These are phyloP conservation scores for Saccharomycopsis phalli DNA, from an alignment of 1,139 yeast species.

Conservation along the genomic window DNA sequence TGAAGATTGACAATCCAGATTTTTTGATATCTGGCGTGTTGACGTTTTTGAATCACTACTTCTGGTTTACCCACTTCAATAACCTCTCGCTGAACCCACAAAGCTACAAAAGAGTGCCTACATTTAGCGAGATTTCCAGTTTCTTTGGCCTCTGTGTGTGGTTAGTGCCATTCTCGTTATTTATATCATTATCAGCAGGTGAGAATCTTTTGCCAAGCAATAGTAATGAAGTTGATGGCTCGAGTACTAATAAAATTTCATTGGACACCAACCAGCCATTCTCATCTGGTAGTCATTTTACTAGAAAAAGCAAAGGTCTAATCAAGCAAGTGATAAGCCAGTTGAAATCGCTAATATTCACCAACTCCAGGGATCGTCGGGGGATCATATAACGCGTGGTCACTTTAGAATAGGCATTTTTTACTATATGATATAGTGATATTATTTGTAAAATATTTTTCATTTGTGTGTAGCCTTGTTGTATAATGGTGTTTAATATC, in stretches of 20 bases:
- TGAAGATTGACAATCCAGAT: constrained; percentile 59
- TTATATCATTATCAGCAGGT: constrained; percentile 86
- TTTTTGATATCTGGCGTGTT: constrained; percentile 65
- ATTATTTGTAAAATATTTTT: no score
- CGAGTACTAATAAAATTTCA: constrained; percentile 6
- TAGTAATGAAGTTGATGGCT: constrained; percentile 24
- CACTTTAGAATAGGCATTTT: no score
- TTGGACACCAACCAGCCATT: constrained; percentile 7
- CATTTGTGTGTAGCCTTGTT: no score
- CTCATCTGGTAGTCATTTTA: constrained; percentile 1
- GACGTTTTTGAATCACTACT: constrained; percentile 71
- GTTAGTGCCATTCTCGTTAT: constrained; percentile 88
- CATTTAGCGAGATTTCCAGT: constrained; percentile 83
- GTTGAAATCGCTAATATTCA: background rate
- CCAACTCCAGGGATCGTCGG: background rate
- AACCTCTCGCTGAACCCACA: constrained; percentile 47
- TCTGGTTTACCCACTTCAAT: constrained; percentile 86
- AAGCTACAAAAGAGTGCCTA: constrained; percentile 51
- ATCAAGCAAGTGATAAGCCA: constrained; percentile 19
- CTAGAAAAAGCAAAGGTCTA: constrained; percentile 18
- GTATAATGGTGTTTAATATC: no score
- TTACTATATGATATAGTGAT: no score
- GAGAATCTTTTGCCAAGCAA: constrained; percentile 74
- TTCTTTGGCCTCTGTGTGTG: constrained; percentile 91
- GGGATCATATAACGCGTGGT: background rate